A percentile compares a stretch with the other conserved stretches of the same genome.
Evolutionary conservation across 225 moss, liverwort and hornwort species (phyloP).

Genomic region (Anthoceros angustus): DNA sequence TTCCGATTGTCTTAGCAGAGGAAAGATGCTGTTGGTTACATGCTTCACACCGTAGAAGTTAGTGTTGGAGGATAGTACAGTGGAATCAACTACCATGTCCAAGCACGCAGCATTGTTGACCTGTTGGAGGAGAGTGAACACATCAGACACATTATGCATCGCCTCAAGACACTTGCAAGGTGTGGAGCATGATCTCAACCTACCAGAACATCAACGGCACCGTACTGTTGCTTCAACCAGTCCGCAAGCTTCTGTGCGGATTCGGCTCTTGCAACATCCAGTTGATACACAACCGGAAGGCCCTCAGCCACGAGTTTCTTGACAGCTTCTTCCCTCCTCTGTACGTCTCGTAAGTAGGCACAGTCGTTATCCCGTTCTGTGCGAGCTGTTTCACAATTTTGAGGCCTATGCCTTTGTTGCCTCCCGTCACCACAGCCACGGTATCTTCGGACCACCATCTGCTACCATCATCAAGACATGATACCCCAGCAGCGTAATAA

Average conservation of each 20-base stretch:
- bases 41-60: slow-evolving; percentile 38
- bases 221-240: slow-evolving; percentile 33
- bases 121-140: slow-evolving; percentile 9
- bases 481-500: too few relatives aligned
- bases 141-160: background rate
- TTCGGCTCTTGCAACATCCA: slow-evolving; percentile 31
- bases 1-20: slow-evolving; percentile 17
- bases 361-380: slow-evolving; percentile 24
- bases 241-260: slow-evolving; percentile 22
- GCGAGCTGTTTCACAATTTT: slow-evolving; percentile 38
- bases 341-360: slow-evolving; percentile 35
- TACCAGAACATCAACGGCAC: slow-evolving; percentile 43
- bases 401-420: slow-evolving; percentile 42
- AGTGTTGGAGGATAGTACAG: slow-evolving; percentile 25
- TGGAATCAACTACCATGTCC: slow-evolving; percentile 17
- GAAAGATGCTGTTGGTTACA: slow-evolving; percentile 37
- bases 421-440: slow-evolving; percentile 44
- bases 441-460: slow-evolving; percentile 46
- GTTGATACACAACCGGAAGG: slow-evolving; percentile 25
- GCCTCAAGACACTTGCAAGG: background rate
- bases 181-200: background rate
- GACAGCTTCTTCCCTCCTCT: slow-evolving; percentile 31
- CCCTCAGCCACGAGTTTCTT: slow-evolving; percentile 23
- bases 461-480: background rate
- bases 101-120: slow-evolving; percentile 37